These are phyloP conservation scores for Ogataea methylovora DNA, from an alignment of 805 yeast genomes.

Conservation along the genomic window DNA sequence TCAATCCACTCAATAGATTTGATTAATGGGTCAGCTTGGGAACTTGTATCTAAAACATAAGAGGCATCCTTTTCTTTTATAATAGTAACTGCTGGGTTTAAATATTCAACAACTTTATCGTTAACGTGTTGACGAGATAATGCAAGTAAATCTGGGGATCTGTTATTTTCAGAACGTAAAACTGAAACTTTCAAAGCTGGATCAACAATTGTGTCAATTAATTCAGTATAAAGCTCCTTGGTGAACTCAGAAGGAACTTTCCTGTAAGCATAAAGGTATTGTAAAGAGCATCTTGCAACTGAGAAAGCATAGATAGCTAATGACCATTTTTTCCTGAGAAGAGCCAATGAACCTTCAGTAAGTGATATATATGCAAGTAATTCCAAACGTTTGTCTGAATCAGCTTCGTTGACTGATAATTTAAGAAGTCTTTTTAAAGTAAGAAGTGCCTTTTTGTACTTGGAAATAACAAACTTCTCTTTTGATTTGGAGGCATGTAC, in stretches of 20 bases:
- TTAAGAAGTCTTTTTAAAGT: no score
- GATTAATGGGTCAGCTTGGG: constrained; percentile 13
- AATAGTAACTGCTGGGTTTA: constrained; percentile 29
- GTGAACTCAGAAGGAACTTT: constrained; percentile 11
- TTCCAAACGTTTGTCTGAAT: constrained; percentile 26
- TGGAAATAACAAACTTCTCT: constrained; percentile 51
- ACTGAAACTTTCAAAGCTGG: constrained; percentile 45
- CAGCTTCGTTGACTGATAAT: constrained; percentile 32
- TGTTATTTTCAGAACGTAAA: constrained; percentile 22
- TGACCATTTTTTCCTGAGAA: constrained; percentile 50
- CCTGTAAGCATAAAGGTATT: constrained; percentile 35
- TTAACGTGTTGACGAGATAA: constrained; percentile 37
- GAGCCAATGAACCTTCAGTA: constrained; percentile 31
- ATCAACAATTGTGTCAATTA: constrained; percentile 53
- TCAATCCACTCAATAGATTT: constrained; percentile 40
- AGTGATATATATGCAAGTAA: constrained; percentile 27
- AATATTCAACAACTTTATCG: constrained; percentile 23
- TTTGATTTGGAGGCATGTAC: constrained; percentile 38
- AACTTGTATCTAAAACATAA: constrained; percentile 28
- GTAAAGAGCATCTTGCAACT: constrained; percentile 54
- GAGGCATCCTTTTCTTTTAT: constrained; percentile 27
- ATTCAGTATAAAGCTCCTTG: constrained; percentile 42
- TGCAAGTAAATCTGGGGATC: constrained; percentile 39
- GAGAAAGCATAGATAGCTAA: constrained; percentile 45
- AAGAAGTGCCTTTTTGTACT: constrained; percentile 56